A percentile compares a stretch with the other conserved stretches of the same genome.
Evolutionary conservation across 805 yeast species (phyloP).

Genomic region (Sugiyamaella marilandica): DNA sequence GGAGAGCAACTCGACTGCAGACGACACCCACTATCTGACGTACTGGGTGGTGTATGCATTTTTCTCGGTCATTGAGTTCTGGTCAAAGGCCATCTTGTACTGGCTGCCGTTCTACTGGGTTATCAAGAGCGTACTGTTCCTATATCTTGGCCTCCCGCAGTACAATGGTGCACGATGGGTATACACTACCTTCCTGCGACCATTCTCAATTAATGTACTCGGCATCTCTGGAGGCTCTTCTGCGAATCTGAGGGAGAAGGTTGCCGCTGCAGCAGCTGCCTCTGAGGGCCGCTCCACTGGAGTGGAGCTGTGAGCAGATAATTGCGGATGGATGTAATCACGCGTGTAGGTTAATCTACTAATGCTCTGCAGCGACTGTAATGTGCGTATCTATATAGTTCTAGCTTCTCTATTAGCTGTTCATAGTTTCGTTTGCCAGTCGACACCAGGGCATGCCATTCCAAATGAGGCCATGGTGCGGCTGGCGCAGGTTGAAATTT

Average conservation of each 20-base stretch:
- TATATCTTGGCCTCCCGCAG: slow-evolving; percentile 83
- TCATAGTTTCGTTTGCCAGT: no score
- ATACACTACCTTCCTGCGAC: slow-evolving; percentile 61
- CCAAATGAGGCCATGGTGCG: no score
- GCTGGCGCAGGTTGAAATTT: no score
- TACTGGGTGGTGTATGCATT: slow-evolving; percentile 99
- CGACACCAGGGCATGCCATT: no score
- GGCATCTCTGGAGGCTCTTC: slow-evolving; percentile 27
- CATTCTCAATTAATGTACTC: slow-evolving; percentile 41
- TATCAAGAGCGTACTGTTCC: slow-evolving; percentile 80
- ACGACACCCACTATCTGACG: slow-evolving; percentile 84
- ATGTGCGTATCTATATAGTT: no score
- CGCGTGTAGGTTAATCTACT: no score
- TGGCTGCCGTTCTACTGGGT: slow-evolving; percentile 97
- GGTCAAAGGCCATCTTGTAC: slow-evolving; percentile 88
- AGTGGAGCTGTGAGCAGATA: slow-evolving; percentile 12
- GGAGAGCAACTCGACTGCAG: slow-evolving; percentile 59
- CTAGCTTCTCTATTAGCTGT: no score
- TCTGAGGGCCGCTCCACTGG: slow-evolving; percentile 21
- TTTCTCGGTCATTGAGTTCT: slow-evolving; percentile 87
- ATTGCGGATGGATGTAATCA: no score
- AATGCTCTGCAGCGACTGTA: no score
- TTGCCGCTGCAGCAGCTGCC: slow-evolving; percentile 24
- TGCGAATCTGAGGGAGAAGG: slow-evolving; percentile 30
- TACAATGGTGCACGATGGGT: slow-evolving; percentile 80